These are phyloP conservation scores for Metarhizium album DNA, from an alignment of 2,329 filamentous ascomycete genomes.

Conservation along the genomic window DNA sequence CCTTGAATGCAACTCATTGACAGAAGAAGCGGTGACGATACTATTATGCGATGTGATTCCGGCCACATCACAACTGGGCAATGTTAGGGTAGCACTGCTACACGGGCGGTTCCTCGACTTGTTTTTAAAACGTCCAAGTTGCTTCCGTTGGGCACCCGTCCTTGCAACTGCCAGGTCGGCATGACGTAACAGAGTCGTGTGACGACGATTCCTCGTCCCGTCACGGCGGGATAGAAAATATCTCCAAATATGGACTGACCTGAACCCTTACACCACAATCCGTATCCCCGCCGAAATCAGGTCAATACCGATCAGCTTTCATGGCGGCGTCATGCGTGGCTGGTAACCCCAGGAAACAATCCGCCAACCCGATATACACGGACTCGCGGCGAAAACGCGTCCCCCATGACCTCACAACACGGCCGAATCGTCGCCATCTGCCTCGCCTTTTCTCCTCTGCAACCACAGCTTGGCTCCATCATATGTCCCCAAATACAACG, in stretches of 20 bases:
- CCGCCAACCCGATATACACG: background rate
- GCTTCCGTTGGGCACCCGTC: no score
- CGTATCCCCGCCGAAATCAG: background rate
- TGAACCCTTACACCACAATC: background rate
- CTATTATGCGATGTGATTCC: no score
- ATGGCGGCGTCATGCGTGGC: background rate
- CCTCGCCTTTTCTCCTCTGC: constrained; percentile 26
- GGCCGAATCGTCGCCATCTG: constrained; percentile 27
- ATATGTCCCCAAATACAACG: constrained; percentile 78
- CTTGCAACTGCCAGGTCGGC: no score
- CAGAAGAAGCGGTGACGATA: no score
- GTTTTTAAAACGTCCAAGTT: no score
- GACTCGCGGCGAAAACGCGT: background rate
- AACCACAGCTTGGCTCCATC: constrained; percentile 65
- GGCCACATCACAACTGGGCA: no score
- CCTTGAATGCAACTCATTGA: no score
- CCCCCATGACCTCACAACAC: constrained; percentile 13
- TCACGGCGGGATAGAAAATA: background rate
- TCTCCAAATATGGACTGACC: background rate
- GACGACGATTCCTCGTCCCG: background rate
- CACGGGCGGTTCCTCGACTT: background rate
- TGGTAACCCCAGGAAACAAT: background rate
- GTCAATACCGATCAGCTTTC: background rate
- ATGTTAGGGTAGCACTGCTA: no score
- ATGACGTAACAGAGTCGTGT: no score